phyloP scores from a whole-genome alignment of 116 monocot species.

The Zostera marina region DNA sequence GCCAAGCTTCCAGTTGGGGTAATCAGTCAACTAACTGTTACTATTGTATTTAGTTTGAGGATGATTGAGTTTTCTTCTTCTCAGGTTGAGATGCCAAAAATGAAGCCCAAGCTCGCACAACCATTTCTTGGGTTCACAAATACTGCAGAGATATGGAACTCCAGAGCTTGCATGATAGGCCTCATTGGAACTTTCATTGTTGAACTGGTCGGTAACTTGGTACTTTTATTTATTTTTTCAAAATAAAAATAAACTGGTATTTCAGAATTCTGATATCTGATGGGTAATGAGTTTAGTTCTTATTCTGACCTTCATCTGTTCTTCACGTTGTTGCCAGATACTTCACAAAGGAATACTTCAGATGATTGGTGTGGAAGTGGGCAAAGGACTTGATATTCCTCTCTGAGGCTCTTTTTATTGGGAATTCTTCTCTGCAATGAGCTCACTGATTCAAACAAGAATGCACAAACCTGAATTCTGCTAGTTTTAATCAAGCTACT shows the following conservation, averaged over 20 bases:
- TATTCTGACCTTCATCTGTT: too few relatives aligned
- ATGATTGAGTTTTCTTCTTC: background rate
- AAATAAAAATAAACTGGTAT: too few relatives aligned
- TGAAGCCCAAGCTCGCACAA: slow-evolving; percentile 58
- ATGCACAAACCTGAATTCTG: too few relatives aligned
- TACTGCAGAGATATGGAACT: slow-evolving; percentile 90
- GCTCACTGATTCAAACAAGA: too few relatives aligned
- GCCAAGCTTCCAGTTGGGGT: slow-evolving; percentile 79
- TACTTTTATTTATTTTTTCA: too few relatives aligned
- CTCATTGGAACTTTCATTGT: slow-evolving; percentile 73
- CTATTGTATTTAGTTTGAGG: background rate
- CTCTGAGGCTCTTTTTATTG: background rate
- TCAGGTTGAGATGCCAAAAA: slow-evolving; percentile 54
- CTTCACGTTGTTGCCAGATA: slow-evolving; percentile 22
- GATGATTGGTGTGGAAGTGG: slow-evolving; percentile 82
- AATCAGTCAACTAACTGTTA: slow-evolving; percentile 3
- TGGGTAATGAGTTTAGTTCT: too few relatives aligned
- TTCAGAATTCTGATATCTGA: too few relatives aligned
- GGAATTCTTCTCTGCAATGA: too few relatives aligned
- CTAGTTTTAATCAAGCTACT: too few relatives aligned
- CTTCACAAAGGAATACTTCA: slow-evolving; percentile 65
- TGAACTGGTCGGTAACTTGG: slow-evolving; percentile 78
- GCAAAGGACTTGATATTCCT: slow-evolving; percentile 87
- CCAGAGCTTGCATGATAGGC: slow-evolving; percentile 94
- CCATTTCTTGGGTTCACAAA: slow-evolving; percentile 80